Percentiles rank a stretch among this genome's conserved stretches.
These are phyloP conservation scores for Cladochytrium replicatum DNA, from an alignment of 192 early-diverging fungal genomes.

Conservation along the genomic window DNA sequence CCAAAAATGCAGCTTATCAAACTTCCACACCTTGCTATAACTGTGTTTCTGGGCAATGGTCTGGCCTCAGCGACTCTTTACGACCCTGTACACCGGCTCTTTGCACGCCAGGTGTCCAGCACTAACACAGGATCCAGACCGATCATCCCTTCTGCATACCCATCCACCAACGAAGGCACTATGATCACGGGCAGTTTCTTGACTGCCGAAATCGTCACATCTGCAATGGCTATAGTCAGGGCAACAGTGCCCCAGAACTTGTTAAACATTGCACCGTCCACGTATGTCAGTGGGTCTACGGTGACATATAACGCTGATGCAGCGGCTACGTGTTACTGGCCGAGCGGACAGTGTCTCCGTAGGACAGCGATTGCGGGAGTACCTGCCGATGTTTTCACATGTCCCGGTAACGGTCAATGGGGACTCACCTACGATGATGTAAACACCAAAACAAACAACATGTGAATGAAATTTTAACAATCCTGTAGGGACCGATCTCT, in stretches of 20 bases:
- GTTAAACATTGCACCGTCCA: constrained; percentile 9
- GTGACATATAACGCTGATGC: constrained; percentile 3
- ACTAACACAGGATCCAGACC: too few relatives aligned
- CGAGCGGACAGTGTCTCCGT: constrained; percentile 10
- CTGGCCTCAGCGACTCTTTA: too few relatives aligned
- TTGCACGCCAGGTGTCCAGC: too few relatives aligned
- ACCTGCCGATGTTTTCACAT: constrained; percentile 13
- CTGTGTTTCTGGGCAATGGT: too few relatives aligned
- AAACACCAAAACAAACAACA: constrained; percentile 9
- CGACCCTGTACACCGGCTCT: too few relatives aligned
- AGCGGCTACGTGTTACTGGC: constrained; percentile 20
- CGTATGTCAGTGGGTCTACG: constrained; percentile 4
- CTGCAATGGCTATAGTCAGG: constrained; percentile 16
- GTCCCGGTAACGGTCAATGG: constrained; percentile 7
- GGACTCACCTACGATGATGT: constrained; percentile 23
- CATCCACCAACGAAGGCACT: constrained; percentile 6
- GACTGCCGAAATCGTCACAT: constrained; percentile 7
- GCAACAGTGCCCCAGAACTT: constrained; percentile 5
- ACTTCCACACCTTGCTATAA: too few relatives aligned
- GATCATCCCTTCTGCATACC: constrained; percentile 3
- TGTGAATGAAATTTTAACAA: too few relatives aligned
- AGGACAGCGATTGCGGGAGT: constrained; percentile 2
- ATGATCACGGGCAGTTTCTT: constrained; percentile 12
- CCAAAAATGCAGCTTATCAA: too few relatives aligned
- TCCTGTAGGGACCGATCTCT: too few relatives aligned